These are phyloP conservation scores for Monosporozyma solicola DNA, from an alignment of 805 yeast species.

Conservation along the genomic window DNA sequence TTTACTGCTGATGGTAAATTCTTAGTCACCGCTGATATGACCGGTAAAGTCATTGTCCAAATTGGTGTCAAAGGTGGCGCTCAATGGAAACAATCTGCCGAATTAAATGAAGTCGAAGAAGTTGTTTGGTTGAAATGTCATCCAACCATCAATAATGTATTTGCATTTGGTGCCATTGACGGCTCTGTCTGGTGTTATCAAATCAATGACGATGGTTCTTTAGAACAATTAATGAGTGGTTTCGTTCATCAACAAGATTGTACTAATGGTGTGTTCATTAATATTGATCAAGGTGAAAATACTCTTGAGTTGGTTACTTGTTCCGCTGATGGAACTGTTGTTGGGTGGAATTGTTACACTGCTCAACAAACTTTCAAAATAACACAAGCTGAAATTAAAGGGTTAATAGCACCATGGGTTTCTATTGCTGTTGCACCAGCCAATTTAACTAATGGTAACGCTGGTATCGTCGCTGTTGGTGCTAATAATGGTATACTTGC, in stretches of 20 bases:
- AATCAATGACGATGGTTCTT: conserved; percentile 44
- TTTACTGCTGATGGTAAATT: conserved; percentile 78
- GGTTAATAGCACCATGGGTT: conserved; percentile 84
- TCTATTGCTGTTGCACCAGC: conserved; percentile 39
- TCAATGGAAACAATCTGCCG: conserved; percentile 63
- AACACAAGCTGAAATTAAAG: conserved; percentile 58
- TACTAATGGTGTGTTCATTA: conserved; percentile 69
- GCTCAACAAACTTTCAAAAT: conserved; percentile 61
- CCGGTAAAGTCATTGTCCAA: conserved; percentile 71
- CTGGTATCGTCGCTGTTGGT: conserved; percentile 63
- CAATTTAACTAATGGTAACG: conserved; percentile 36
- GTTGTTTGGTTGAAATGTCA: conserved; percentile 76
- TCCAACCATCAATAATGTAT: conserved; percentile 58
- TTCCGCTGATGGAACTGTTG: conserved; percentile 78
- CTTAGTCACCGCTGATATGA: conserved; percentile 89
- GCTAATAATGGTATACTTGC: conserved; percentile 81
- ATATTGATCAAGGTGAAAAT: conserved; percentile 43
- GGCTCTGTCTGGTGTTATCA: conserved; percentile 94
- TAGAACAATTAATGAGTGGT: conserved; percentile 69
- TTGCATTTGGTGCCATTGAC: conserved; percentile 87
- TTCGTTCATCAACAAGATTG: conserved; percentile 75
- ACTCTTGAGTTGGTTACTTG: conserved; percentile 62
- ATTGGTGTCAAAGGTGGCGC: conserved; percentile 69
- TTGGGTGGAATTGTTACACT: conserved; percentile 85
- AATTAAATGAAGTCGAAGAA: conserved; percentile 83